These are phyloP conservation scores for Pythium monospermum DNA, from an alignment of 352 stramenopile genomes.

Conservation along the genomic window DNA sequence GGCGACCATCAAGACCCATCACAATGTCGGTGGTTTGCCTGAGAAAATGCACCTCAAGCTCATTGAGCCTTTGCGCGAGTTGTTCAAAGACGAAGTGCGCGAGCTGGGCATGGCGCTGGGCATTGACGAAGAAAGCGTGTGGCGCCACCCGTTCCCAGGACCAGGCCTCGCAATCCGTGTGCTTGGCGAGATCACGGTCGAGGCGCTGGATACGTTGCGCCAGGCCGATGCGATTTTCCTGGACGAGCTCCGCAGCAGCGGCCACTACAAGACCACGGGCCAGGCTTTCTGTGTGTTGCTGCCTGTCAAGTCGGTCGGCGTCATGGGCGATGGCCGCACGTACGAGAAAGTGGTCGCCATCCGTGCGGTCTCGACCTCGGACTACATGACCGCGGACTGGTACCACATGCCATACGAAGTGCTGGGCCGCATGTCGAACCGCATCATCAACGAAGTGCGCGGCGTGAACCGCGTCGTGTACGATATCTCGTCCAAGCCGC, in stretches of 20 bases:
- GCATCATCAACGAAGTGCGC: slow-evolving; percentile 98
- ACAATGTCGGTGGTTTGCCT: slow-evolving; percentile 98
- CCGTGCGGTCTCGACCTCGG: slow-evolving; percentile 97
- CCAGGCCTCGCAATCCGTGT: slow-evolving; percentile 98
- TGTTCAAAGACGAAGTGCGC: slow-evolving; percentile 99
- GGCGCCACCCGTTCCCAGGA: slow-evolving; percentile 98
- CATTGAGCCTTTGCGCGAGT: slow-evolving; percentile 97
- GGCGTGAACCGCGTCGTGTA: slow-evolving; percentile 99
- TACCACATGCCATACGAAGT: slow-evolving; percentile 99
- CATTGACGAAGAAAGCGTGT: slow-evolving; percentile 97
- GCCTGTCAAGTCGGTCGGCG: slow-evolving; percentile 96
- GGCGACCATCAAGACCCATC: slow-evolving; percentile 99
- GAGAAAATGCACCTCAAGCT: slow-evolving; percentile 98
- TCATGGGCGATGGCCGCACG: slow-evolving; percentile 98
- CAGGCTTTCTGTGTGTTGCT: slow-evolving; percentile 98
- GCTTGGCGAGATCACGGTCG: slow-evolving; percentile 94
- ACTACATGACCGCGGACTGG: slow-evolving; percentile 99
- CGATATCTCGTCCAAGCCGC: slow-evolving; percentile 99
- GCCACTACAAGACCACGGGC: slow-evolving; percentile 98
- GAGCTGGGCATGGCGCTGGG: slow-evolving; percentile 96
- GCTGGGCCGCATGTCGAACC: slow-evolving; percentile 95
- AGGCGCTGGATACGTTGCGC: slow-evolving; percentile 94
- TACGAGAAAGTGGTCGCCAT: slow-evolving; percentile 96
- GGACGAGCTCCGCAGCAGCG: slow-evolving; percentile 93
- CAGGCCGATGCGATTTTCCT: slow-evolving; percentile 98